phyloP scores from a whole-genome alignment of 2,329 filamentous ascomycete genomes.

The Sphaceloma murrayae region DNA sequence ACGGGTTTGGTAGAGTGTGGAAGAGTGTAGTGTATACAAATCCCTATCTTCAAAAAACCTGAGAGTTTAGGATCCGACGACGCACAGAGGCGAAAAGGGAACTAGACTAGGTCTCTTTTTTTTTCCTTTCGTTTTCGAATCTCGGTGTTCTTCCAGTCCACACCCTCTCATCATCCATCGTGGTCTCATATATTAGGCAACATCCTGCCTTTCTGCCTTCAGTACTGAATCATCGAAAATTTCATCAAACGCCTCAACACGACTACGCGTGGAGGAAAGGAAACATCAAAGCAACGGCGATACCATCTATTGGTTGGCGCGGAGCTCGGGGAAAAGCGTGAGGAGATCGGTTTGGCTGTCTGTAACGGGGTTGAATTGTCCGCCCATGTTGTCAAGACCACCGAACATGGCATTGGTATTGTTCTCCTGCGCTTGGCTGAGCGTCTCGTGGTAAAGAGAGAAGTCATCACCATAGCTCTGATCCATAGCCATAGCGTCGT shows the following conservation, averaged over 20 bases:
- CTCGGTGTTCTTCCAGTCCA: background rate
- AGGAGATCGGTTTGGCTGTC: conserved; percentile 24
- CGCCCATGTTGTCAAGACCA: conserved; percentile 30
- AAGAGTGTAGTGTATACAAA: background rate
- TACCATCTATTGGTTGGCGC: conserved; percentile 16
- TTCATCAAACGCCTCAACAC: conserved; percentile 18
- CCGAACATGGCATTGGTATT: conserved; percentile 12
- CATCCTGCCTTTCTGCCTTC: background rate
- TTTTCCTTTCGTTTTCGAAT: conserved; percentile 2
- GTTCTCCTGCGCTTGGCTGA: background rate
- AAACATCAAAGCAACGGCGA: background rate
- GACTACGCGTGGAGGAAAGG: conserved; percentile 18
- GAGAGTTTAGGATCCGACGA: background rate
- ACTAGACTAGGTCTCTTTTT: conserved; percentile 1
- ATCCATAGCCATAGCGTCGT: conserved; percentile 48
- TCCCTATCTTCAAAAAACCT: no score
- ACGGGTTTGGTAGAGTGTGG: no score
- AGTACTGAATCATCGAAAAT: background rate
- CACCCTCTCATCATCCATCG: background rate
- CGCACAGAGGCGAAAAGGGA: background rate
- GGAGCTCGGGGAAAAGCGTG: conserved; percentile 25
- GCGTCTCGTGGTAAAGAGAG: conserved; percentile 44
- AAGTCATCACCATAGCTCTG: conserved; percentile 59
- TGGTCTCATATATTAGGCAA: conserved; percentile 10
- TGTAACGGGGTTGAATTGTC: conserved; percentile 25